Evolutionary conservation across 78 protist genomes (phyloP), one percentile per base, ranked within the genome.

Genomic region (Mastigamoeba balamuthi): DNA sequence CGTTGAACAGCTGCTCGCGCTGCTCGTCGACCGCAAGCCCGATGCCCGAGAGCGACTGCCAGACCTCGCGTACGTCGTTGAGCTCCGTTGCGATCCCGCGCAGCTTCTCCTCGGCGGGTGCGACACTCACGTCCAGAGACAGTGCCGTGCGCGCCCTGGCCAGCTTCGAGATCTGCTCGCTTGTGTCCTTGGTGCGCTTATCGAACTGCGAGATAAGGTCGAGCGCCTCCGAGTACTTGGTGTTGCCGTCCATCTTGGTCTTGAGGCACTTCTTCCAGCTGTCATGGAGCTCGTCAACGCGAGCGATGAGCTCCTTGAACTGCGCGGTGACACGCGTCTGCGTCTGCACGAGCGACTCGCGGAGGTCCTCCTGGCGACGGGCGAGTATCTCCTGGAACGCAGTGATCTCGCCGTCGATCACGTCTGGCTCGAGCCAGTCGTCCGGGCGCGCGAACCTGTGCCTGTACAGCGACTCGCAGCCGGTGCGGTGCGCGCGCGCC

Each of bases 341-440:
- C 30, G 88, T 30, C 29, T 73, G 69, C 25, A 91, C 89, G 42
- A 90, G 72, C 40, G 78, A 74, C n/a, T 74, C 78, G 1, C 53
- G 6, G 37, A 85, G 72, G 44, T 73, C 75, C 69, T 75, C 75
- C 48, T 82, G 69, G 40, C 43, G 37, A 66, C 9, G 36, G 70
- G 65, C 64, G 43, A 85, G 77, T 30, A 85, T 76, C 30, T 88
- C 90, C 40, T 41, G 48, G 52, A 93, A 77, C 0, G 93, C 90
- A 9, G 6, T 48, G 91, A 88, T 91, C 72, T 91, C 96, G 36
- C 88, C 87, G 23, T 89, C 85, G 23, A 93, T 64, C 77, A 40
- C 73, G 25, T 90, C 94, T 28, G n/a, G 8, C 33, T 83, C 79
- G 43, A 90, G 66, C 98, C 98, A 95, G 38, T 72, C 92, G 28